Conservation (phyloP, 257 asterid species). For the Scutellaria galericulata region DNA sequence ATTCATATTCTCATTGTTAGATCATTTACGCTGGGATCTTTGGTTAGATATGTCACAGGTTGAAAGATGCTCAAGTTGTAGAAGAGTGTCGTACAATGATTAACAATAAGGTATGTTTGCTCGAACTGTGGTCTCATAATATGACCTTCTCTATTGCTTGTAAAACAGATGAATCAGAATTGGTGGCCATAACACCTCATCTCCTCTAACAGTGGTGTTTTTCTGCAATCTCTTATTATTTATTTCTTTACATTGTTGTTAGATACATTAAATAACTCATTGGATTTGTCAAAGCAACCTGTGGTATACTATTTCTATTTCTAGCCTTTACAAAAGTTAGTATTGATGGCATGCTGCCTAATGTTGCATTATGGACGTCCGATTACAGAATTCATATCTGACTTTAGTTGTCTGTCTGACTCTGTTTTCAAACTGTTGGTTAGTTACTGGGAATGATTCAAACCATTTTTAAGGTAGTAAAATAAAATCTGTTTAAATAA, state of each 20-base stretch:
- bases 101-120: constrained; percentile 65
- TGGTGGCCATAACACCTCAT: constrained; percentile 23
- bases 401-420: neutral
- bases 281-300: constrained; percentile 12
- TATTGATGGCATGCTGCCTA: constrained; percentile 10
- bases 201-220: constrained; percentile 17
- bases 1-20: constrained; percentile 24
- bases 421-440: neutral
- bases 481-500: neutral
- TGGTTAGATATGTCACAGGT: constrained; percentile 72
- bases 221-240: constrained; percentile 4
- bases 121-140: constrained; percentile 30
- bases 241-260: constrained; percentile 28
- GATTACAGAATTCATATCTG: neutral
- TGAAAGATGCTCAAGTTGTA: constrained; percentile 75
- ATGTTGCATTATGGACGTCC: neutral
- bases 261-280: constrained; percentile 1
- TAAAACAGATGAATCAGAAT: constrained; percentile 13
- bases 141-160: constrained; percentile 17
- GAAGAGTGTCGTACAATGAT: constrained; percentile 73
- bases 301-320: neutral
- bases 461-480: neutral
- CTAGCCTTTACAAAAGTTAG: constrained; percentile 1
- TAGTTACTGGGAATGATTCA: neutral
- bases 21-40: constrained; percentile 39